A percentile compares a stretch with the other conserved stretches of the same genome.
These are phyloP conservation scores for Mortierella polycephala DNA, from an alignment of 371 early-diverging fungal genomes.

Conservation along the genomic window DNA sequence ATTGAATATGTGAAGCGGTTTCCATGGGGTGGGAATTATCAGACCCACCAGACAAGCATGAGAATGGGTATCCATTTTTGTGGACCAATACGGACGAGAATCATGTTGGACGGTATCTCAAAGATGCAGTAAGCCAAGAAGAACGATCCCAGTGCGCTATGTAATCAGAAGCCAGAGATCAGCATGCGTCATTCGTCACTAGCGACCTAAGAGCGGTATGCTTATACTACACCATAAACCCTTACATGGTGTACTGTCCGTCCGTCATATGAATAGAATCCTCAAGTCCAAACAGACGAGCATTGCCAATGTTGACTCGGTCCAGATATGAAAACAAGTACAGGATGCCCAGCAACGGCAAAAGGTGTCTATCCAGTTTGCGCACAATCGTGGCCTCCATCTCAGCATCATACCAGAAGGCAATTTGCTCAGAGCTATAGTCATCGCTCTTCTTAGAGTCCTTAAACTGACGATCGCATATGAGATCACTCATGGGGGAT, in stretches of 20 bases:
- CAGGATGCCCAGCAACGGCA: conserved; percentile 62
- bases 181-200: not conserved
- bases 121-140: conserved; percentile 55
- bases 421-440: not conserved
- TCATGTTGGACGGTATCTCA: conserved; percentile 74
- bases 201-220: not conserved
- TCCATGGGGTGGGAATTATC: not conserved
- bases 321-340: conserved; percentile 70
- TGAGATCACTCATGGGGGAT: conserved; percentile 8
- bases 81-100: conserved; percentile 71
- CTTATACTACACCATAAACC: too few species aligned
- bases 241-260: conserved; percentile 57
- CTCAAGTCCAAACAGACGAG: conserved; percentile 58
- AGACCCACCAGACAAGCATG: conserved; percentile 65
- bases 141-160: conserved; percentile 24
- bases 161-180: too few species aligned
- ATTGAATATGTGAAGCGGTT: not conserved
- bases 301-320: conserved; percentile 72
- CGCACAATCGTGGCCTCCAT: conserved; percentile 55
- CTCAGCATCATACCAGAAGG: conserved; percentile 17
- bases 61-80: conserved; percentile 78
- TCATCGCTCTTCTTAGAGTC: conserved; percentile 7
- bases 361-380: conserved; percentile 65
- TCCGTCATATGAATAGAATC: conserved; percentile 41
- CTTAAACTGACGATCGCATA: conserved; percentile 6